phyloP scores from a whole-genome alignment of 2,329 filamentous ascomycete genomes.

The Cercospora citrullina region DNA sequence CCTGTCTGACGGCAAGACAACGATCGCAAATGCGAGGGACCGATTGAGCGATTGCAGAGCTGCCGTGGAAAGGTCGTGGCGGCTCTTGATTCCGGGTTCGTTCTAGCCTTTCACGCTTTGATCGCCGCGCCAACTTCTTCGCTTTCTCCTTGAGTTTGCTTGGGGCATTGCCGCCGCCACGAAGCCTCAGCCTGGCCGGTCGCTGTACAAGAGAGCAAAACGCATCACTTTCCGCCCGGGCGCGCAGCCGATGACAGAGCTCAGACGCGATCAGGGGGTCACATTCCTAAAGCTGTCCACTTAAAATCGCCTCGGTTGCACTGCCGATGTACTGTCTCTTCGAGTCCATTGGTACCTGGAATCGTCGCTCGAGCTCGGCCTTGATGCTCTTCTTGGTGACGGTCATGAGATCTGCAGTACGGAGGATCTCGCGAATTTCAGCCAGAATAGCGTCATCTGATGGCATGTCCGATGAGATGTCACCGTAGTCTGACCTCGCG shows the following conservation, averaged over 20 bases:
- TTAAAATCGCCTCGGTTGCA: slow-evolving; percentile 46
- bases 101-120: background rate
- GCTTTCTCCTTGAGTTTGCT: background rate
- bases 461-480: slow-evolving; percentile 66
- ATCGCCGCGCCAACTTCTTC: background rate
- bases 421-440: slow-evolving; percentile 91
- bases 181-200: background rate
- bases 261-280: background rate
- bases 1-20: background rate
- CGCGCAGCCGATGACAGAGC: background rate
- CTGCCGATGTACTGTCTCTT: slow-evolving; percentile 82
- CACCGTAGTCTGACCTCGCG: slow-evolving; percentile 63
- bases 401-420: slow-evolving; percentile 91
- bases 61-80: background rate
- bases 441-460: slow-evolving; percentile 86
- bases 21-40: background rate
- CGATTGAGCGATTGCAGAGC: background rate
- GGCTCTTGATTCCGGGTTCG: background rate
- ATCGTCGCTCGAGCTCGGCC: slow-evolving; percentile 84
- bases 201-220: background rate
- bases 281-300: slow-evolving; percentile 41
- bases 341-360: slow-evolving; percentile 79
- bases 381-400: slow-evolving; percentile 99
- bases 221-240: background rate
- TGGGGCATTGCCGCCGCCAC: background rate